These are phyloP conservation scores for Penicillium crustosum DNA, from an alignment of 2,329 filamentous ascomycete species.

Conservation along the genomic window DNA sequence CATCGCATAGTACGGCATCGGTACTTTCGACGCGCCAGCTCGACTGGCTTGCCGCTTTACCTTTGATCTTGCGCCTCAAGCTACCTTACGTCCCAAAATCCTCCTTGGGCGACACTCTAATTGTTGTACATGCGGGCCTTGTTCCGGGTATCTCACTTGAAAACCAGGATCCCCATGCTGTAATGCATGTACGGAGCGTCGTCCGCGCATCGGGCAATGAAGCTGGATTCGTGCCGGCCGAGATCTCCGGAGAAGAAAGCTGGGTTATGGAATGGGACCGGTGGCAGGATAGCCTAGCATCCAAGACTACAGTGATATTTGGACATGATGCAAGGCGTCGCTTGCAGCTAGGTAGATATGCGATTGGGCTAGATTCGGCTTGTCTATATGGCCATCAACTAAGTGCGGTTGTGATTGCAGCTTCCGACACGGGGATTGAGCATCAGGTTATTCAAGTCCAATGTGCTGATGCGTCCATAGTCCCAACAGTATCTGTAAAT, in stretches of 20 bases:
- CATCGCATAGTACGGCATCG: constrained; percentile 13
- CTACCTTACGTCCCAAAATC: constrained; percentile 10
- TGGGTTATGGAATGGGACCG: constrained; percentile 24
- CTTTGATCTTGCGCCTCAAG: constrained; percentile 22
- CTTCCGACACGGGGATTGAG: background rate
- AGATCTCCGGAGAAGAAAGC: constrained; percentile 19
- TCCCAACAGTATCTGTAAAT: constrained; percentile 3
- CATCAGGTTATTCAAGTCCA: constrained; percentile 21
- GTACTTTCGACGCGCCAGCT: constrained; percentile 16
- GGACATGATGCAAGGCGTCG: constrained; percentile 28
- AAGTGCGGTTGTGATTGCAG: constrained; percentile 21
- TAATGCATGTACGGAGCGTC: constrained; percentile 24
- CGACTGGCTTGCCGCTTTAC: constrained; percentile 23
- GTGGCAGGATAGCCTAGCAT: constrained; percentile 19
- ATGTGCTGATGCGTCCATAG: constrained; percentile 17
- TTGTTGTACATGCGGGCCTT: constrained; percentile 24
- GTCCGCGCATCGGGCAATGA: background rate
- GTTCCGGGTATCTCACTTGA: constrained; percentile 18
- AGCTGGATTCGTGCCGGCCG: constrained; percentile 4
- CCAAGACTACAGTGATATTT: constrained; percentile 24
- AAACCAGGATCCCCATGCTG: constrained; percentile 18
- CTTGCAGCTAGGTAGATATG: constrained; percentile 20
- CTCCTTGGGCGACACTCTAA: constrained; percentile 13
- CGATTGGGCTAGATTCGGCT: constrained; percentile 24
- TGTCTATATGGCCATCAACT: constrained; percentile 24